Evolutionary conservation across 2,329 filamentous ascomycete species (phyloP), one percentile per base, ranked within the genome.

Genomic region (Alternaria angustiovoidea): DNA sequence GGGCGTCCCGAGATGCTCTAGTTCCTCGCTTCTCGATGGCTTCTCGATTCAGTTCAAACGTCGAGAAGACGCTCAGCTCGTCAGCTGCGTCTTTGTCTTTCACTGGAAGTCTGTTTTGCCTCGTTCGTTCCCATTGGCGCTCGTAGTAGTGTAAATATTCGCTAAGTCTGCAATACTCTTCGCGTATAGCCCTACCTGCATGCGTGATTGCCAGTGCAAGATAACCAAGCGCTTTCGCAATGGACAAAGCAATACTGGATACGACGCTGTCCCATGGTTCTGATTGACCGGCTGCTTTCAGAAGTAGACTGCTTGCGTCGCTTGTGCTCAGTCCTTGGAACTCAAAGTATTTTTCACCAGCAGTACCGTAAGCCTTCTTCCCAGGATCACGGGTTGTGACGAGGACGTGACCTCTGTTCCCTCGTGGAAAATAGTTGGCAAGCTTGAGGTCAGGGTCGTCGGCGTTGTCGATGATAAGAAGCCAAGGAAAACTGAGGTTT

Each of bases 401-500:
- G 1, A 76, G 63, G 41, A 76, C 66, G 51, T 63, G 54, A 16
- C 71, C 74, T 28, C 57, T 52, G 18, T 70, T 63, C 9, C 69
- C 70, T 38, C 53, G 41, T 30, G 74, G 74, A 44, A 73, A 73
- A 51, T 67, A 66, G 7, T 63, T 44, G 26, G 61, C 51, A 12
- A 72, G 47, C n/a, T 48, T 30, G 7, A 67, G 39, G 18, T 66
- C 57, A 12, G 62, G 56, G 47, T 75, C 69, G 51, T 76, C 74
- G 8, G 69, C 74, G 54, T 75, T 74, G 41, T 74, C 72, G 20
- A 75, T 66, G 44, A 75, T 69, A 3, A 75, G 57, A 22, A 75
- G 59, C 71, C 71, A 75, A 20, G 53, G 66, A 26, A 58, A 16
- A 55, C 48, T 67, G 43, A 62, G 64, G 47, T 54, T 51, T 7